A percentile compares a stretch with the other conserved stretches of the same genome.
Conservation (phyloP, 2,329 filamentous ascomycete genomes). For the Parasarocladium wereldwijsianum region DNA sequence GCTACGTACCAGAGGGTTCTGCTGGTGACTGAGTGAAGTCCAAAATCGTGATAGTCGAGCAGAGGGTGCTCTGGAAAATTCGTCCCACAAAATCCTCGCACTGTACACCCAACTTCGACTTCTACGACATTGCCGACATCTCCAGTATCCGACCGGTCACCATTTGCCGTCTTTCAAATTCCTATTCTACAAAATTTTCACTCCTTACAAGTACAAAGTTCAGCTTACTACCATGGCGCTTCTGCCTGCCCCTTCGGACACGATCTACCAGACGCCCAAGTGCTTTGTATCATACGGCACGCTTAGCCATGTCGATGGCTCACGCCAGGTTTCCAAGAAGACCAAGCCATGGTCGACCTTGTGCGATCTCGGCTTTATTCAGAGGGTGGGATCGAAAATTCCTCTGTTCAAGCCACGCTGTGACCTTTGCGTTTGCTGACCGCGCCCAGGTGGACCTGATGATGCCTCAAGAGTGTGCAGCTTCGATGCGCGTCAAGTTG, state of each 20-base stretch:
- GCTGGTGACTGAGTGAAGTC: too few relatives aligned
- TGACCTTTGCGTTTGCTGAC: too few relatives aligned
- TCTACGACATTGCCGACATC: background rate
- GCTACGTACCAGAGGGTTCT: too few relatives aligned
- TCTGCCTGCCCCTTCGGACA: conserved; percentile 12
- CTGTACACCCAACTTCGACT: background rate
- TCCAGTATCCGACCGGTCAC: background rate
- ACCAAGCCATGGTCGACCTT: conserved; percentile 65
- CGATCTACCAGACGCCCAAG: conserved; percentile 44
- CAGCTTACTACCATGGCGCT: conserved; percentile 25
- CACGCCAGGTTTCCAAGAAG: conserved; percentile 53
- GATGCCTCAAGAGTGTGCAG: conserved; percentile 50
- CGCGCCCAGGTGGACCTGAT: conserved; percentile 47
- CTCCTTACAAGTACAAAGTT: background rate
- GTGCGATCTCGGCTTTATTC: conserved; percentile 47
- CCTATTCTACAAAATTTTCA: too few relatives aligned
- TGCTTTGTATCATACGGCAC: conserved; percentile 59
- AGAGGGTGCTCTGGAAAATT: conserved; percentile 1
- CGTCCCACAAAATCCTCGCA: background rate
- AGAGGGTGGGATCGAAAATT: conserved; percentile 37
- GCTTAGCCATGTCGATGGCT: conserved; percentile 57
- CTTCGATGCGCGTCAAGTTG: conserved; percentile 37
- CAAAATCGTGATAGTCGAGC: too few relatives aligned
- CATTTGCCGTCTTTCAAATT: background rate
- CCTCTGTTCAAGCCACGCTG: background rate